Conservation (phyloP, 2,329 filamentous ascomycete species). For the Cytospora piceicola region DNA sequence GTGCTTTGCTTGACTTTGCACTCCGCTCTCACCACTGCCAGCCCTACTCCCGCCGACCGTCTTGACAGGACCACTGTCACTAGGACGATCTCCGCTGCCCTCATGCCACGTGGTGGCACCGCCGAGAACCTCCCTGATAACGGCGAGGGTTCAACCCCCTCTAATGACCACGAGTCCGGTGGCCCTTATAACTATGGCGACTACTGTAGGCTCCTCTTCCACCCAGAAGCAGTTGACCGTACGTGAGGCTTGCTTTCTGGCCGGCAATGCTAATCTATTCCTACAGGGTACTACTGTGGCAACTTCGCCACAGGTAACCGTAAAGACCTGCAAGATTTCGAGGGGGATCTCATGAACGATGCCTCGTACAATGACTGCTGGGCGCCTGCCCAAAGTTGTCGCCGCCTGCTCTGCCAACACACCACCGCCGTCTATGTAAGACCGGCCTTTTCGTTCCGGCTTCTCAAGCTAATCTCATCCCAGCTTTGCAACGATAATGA, state of each 20-base stretch:
- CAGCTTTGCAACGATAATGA: conserved; percentile 11
- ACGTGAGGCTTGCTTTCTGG: not conserved
- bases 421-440: conserved; percentile 3
- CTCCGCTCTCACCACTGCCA: not conserved
- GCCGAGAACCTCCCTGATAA: not conserved
- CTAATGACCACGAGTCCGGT: not conserved
- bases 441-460: not conserved
- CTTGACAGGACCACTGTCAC: not conserved
- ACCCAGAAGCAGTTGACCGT: no score
- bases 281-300: conserved; percentile 7
- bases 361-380: not conserved
- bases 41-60: not conserved
- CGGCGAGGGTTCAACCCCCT: not conserved
- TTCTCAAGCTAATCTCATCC: not conserved
- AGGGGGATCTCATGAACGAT: not conserved
- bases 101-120: not conserved
- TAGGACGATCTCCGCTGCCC: not conserved
- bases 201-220: not conserved
- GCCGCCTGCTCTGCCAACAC: not conserved
- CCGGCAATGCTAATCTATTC: not conserved
- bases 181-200: not conserved
- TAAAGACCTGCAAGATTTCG: not conserved
- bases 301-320: not conserved
- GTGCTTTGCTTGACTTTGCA: not conserved
- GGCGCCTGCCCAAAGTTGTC: not conserved